Conservation (phyloP, 108 stramenopile species). For the Pelagomonas calceolata region DNA sequence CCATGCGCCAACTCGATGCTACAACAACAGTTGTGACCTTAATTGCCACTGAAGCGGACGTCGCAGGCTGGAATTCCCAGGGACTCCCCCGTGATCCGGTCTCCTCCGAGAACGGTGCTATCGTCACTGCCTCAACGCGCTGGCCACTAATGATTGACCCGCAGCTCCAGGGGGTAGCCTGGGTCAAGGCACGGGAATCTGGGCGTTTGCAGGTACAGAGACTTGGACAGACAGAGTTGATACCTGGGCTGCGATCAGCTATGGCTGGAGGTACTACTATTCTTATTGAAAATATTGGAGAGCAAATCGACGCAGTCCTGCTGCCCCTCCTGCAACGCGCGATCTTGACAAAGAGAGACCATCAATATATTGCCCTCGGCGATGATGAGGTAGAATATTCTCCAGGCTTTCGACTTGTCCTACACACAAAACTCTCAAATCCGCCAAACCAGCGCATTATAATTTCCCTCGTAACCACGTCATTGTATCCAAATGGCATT, state of each 20-base stretch:
- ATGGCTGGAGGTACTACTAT: conserved; percentile 42
- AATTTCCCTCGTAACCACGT: no score
- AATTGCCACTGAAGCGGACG: conserved; percentile 27
- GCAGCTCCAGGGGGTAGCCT: conserved; percentile 49
- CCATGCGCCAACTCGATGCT: no score
- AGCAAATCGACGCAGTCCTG: conserved; percentile 48
- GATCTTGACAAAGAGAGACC: conserved; percentile 38
- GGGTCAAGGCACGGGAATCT: conserved; percentile 35
- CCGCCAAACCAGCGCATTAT: conserved; percentile 10
- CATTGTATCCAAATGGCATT: no score
- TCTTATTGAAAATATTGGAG: conserved; percentile 54
- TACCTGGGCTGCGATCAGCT: conserved; percentile 36
- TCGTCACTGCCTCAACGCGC: conserved; percentile 36
- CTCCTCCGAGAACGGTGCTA: conserved; percentile 49
- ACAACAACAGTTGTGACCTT: no score
- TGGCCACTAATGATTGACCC: conserved; percentile 62
- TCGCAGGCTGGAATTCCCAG: conserved; percentile 47
- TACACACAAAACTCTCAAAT: conserved; percentile 54
- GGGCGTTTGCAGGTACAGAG: conserved; percentile 32
- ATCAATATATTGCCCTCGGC: conserved; percentile 41
- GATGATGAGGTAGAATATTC: conserved; percentile 58
- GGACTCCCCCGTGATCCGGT: conserved; percentile 44
- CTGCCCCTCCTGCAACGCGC: conserved; percentile 48
- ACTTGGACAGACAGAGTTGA: conserved; percentile 35
- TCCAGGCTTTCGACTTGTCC: conserved; percentile 41